Evolutionary conservation across 2,329 filamentous ascomycete species (phyloP), one percentile per base, ranked within the genome.

Genomic region (Calonectria pteridis): DNA sequence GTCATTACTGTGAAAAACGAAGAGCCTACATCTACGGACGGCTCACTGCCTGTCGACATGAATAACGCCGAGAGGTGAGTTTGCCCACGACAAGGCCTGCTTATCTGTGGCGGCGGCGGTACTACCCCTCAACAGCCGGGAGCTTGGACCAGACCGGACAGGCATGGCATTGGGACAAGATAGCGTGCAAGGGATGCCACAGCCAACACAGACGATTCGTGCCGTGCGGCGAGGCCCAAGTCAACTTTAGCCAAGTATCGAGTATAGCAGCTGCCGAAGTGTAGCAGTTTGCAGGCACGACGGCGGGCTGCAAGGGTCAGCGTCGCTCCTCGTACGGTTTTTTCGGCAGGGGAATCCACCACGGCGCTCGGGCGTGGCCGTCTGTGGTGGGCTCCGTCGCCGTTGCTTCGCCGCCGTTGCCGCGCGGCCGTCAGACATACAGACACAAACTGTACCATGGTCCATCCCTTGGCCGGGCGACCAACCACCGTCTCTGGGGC

Each of bases 341-440:
- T 50, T 66, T 49, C 71, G 71, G 64, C 35, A 55, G 37, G 65
- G 20, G 65, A 49, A 65, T 65, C 70, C 67, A 62, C 55, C 51
- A 64, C 70, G 70, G 70, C 53, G 70, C 64, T 69, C 66, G 66
- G 71, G 40, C 71, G 51, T 73, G 71, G 50, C 71, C 66, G 67
- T 55, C 46, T 55, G 33, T 49, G 51, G 35, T 67, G 35, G 37
- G 31, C 63, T 55, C 67, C 72, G 67, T 67, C 53, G 67, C 63
- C 68, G 68, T 58, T 58, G 59, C 40, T 23, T 65, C 43, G 72
- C 72, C 72, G 72, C 72, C 58, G 31, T 49, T 68, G 68, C 72
- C 72, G 72, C 68, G 72, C 37, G 67, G 55, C 51, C 46, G 31
- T 58, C 35, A 31, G 40, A 46, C 55, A 65, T 31, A 43, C 67